These are phyloP conservation scores for Verruconis gallopava DNA, from an alignment of 2,329 filamentous ascomycete species.

Conservation along the genomic window DNA sequence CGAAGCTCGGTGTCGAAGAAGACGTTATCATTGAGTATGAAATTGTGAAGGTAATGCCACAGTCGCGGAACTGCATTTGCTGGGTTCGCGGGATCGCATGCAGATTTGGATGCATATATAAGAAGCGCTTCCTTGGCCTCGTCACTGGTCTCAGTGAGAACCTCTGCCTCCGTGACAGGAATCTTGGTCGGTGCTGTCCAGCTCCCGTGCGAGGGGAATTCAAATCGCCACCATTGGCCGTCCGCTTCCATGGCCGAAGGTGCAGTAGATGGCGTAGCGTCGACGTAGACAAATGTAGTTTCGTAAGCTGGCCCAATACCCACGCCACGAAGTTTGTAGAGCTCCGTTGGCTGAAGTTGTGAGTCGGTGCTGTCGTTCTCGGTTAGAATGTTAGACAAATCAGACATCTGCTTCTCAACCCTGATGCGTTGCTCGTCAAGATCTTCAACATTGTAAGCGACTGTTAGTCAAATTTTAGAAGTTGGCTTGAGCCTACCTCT, in stretches of 20 bases:
- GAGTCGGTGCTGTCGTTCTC: neutral
- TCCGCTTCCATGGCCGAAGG: constrained; percentile 6
- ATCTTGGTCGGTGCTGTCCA: constrained; percentile 8
- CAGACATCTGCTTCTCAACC: neutral
- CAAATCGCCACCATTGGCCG: constrained; percentile 24
- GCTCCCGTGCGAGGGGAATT: constrained; percentile 18
- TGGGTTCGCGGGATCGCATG: constrained; percentile 8
- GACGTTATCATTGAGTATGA: constrained; percentile 2
- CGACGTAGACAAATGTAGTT: neutral
- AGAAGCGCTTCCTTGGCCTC: constrained; percentile 42
- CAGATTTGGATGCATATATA: constrained; percentile 43
- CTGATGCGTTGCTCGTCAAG: constrained; percentile 1
- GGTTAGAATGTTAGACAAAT: neutral
- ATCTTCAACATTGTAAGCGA: no score
- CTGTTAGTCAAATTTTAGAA: no score
- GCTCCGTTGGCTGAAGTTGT: neutral
- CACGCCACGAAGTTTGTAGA: constrained; percentile 8
- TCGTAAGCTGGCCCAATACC: constrained; percentile 1
- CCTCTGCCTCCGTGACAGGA: constrained; percentile 27
- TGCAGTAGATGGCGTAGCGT: neutral
- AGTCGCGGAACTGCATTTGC: neutral
- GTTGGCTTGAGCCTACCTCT: no score
- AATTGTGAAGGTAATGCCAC: neutral
- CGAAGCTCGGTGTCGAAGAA: neutral
- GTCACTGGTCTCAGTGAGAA: constrained; percentile 39